Percentiles rank a stretch among this genome's conserved stretches.
These are phyloP conservation scores for Cryptococcus sp. DNA, from an alignment of 1,284 basidiomycete species.

Conservation along the genomic window DNA sequence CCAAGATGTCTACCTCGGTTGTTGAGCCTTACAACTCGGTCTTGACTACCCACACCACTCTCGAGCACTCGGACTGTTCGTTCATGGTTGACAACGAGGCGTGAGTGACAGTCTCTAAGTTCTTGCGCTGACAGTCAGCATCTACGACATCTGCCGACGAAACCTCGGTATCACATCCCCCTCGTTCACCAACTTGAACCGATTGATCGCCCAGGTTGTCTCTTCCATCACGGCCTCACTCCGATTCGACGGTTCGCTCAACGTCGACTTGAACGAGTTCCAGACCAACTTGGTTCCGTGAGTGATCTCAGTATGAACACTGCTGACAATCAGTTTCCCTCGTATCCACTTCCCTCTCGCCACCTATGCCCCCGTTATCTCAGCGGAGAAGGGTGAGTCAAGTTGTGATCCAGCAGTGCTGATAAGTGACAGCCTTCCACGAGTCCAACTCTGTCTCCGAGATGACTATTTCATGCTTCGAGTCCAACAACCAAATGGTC, in stretches of 20 bases:
- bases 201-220: constrained; percentile 96
- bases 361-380: constrained; percentile 92
- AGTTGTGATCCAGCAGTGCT: constrained; percentile 34
- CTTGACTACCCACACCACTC: constrained; percentile 96
- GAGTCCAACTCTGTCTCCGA: constrained; percentile 98
- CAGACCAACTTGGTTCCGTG: constrained; percentile 96
- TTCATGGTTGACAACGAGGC: constrained; percentile 99
- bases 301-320: constrained; percentile 46
- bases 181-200: constrained; percentile 92
- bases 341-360: constrained; percentile 99
- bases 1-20: constrained; percentile 90
- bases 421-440: constrained; percentile 63
- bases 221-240: constrained; percentile 97
- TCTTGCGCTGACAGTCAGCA: constrained; percentile 54
- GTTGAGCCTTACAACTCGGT: constrained; percentile 99
- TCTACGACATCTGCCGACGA: constrained; percentile 99
- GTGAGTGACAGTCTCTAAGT: constrained; percentile 31
- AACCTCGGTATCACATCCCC: constrained; percentile 85
- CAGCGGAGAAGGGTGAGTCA: constrained; percentile 59
- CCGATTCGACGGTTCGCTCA: constrained; percentile 95
- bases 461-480: constrained; percentile 99
- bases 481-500: constrained; percentile 97
- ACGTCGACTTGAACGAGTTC: constrained; percentile 98
- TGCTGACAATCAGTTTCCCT: constrained; percentile 69
- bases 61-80: constrained; percentile 99